phyloP scores from a whole-genome alignment of 2,329 filamentous ascomycete genomes.

The Fusarium drepaniforme region DNA sequence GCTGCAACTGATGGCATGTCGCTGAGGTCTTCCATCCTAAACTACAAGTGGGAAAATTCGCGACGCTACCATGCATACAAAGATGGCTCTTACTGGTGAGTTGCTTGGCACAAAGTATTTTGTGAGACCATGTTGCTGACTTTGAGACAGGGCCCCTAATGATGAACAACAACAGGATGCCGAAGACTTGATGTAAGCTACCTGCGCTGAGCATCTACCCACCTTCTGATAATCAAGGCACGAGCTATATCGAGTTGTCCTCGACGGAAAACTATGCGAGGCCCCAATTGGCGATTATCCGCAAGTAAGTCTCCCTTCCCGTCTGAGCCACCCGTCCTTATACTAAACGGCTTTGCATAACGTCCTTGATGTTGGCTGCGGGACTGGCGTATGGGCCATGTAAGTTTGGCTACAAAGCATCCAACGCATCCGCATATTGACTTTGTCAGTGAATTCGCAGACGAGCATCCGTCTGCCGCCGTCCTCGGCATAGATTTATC shows the following conservation, averaged over 20 bases:
- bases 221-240: background rate
- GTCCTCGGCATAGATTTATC: background rate
- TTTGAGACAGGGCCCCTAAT: background rate
- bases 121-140: background rate
- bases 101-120: background rate
- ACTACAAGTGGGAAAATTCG: constrained; percentile 7
- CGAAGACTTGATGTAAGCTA: background rate
- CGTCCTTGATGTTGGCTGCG: constrained; percentile 4
- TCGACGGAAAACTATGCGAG: background rate
- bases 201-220: background rate
- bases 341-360: background rate
- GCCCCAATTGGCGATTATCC: constrained; percentile 1
- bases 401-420: background rate
- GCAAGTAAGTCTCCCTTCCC: background rate
- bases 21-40: background rate
- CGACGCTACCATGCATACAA: constrained; percentile 6
- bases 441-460: background rate
- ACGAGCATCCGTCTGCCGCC: background rate
- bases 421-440: background rate
- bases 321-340: background rate
- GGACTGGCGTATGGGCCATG: constrained; percentile 5
- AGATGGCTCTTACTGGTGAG: constrained; percentile 2
- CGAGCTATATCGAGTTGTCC: background rate
- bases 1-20: background rate
- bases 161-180: constrained; percentile 6